These are phyloP conservation scores for Parietichytrium sp. DNA, from an alignment of 108 stramenopile species.

Conservation along the genomic window DNA sequence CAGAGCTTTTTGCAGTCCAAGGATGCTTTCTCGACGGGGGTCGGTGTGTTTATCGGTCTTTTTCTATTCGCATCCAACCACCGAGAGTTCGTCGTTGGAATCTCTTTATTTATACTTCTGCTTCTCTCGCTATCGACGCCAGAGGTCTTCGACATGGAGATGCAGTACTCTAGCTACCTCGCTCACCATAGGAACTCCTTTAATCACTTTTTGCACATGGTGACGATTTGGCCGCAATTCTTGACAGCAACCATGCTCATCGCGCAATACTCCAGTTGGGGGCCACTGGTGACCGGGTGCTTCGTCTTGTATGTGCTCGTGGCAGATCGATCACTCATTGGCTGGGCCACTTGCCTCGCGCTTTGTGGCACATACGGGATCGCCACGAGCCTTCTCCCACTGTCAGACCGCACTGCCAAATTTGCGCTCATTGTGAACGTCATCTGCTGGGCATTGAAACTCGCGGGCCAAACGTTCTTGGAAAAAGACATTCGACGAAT, in stretches of 20 bases:
- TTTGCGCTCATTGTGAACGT: background rate
- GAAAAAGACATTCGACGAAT: background rate
- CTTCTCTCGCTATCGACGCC: constrained; percentile 14
- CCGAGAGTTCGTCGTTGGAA: background rate
- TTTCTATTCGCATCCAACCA: constrained; percentile 28
- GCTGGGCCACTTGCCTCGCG: background rate
- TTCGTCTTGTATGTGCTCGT: background rate
- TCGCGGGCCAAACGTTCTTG: background rate
- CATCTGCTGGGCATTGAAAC: background rate
- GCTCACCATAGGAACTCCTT: background rate
- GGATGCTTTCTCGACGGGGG: constrained; percentile 15
- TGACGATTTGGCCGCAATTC: background rate
- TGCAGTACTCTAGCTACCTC: constrained; percentile 14
- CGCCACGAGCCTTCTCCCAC: background rate
- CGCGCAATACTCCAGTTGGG: background rate
- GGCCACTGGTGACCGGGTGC: background rate
- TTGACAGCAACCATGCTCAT: constrained; percentile 10
- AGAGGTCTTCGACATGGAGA: constrained; percentile 29
- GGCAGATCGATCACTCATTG: constrained; percentile 11
- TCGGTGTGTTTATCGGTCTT: constrained; percentile 20
- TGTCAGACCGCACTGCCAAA: background rate
- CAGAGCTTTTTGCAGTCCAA: too few relatives aligned
- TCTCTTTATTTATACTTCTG: constrained; percentile 4
- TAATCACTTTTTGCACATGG: constrained; percentile 12
- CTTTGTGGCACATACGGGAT: background rate